phyloP scores from a whole-genome alignment of 1,284 basidiomycete genomes.

The Thecaphora frezii region DNA sequence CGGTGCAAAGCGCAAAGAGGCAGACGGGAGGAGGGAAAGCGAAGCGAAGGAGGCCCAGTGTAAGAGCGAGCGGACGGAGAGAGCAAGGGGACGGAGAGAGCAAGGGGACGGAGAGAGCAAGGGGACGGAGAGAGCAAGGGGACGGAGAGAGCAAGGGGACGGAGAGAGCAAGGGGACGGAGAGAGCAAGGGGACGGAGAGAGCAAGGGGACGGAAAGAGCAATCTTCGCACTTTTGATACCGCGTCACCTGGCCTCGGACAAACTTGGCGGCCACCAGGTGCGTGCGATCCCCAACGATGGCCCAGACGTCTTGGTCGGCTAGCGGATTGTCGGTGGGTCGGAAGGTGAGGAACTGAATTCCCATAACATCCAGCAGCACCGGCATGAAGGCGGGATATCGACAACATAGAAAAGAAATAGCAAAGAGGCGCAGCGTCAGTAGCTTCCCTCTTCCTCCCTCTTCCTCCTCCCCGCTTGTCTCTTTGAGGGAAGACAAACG shows the following conservation, averaged over 20 bases:
- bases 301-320: constrained; percentile 11
- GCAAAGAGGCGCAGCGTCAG: background rate
- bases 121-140: background rate
- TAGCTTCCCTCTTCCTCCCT: too few species aligned
- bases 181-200: background rate
- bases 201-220: background rate
- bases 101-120: background rate
- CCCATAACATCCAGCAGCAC: background rate
- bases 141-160: background rate
- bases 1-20: too few species aligned
- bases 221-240: constrained; percentile 6
- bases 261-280: constrained; percentile 26
- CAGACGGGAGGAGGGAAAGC: too few species aligned
- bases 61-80: too few species aligned
- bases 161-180: background rate
- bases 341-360: constrained; percentile 21
- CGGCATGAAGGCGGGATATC: background rate
- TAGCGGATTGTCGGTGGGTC: background rate
- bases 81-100: background rate
- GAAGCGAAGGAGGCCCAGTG: too few species aligned
- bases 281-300: constrained; percentile 24
- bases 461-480: too few species aligned
- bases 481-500: background rate
- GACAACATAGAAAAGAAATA: background rate
- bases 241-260: background rate